These are phyloP conservation scores for Cenchrus fungigraminus DNA, from an alignment of 176 grass and related monocot species.

Conservation along the genomic window DNA sequence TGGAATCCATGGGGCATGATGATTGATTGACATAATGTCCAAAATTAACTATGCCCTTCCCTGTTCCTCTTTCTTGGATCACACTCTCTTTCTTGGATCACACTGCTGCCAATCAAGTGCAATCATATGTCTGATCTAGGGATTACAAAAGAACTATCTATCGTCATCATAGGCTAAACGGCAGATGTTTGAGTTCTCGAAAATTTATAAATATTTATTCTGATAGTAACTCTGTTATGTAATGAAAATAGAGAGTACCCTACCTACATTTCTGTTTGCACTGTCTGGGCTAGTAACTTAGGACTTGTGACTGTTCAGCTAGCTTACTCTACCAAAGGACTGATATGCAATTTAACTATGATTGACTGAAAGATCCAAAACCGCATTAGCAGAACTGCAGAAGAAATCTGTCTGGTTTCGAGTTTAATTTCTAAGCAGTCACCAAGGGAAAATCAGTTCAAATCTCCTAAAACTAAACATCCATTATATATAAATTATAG, in stretches of 20 bases:
- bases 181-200: not conserved
- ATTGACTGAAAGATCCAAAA: not conserved
- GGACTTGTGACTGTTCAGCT: not conserved
- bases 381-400: not conserved
- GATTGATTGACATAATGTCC: constrained; percentile 40
- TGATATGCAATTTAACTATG: too few relatives aligned
- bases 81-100: constrained; percentile 37
- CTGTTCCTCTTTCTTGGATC: constrained; percentile 40
- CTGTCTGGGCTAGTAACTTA: not conserved
- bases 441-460: not conserved
- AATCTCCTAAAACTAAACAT: too few relatives aligned
- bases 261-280: not conserved
- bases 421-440: not conserved
- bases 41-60: constrained; percentile 8
- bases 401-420: not conserved
- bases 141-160: constrained; percentile 17
- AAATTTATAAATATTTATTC: not conserved
- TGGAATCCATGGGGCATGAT: constrained; percentile 31
- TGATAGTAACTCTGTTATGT: not conserved
- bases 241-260: not conserved
- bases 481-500: not conserved
- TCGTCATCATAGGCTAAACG: not conserved
- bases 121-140: constrained; percentile 37
- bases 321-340: not conserved
- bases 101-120: constrained; percentile 8